These are phyloP conservation scores for Candida vartiovaarae DNA, from an alignment of 805 yeast genomes.

Conservation along the genomic window DNA sequence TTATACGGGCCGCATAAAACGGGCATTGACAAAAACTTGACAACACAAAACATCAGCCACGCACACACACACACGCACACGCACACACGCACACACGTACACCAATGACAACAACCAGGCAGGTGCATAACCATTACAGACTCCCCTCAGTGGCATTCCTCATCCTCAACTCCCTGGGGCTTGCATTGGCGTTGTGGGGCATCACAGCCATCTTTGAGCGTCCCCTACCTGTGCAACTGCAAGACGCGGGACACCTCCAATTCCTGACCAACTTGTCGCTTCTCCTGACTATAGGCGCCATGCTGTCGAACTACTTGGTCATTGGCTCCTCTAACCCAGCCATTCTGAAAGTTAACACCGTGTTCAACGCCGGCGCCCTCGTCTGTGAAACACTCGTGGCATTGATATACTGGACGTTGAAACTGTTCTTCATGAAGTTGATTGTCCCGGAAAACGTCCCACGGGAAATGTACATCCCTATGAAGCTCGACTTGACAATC, in stretches of 20 bases:
- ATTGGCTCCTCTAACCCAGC: slow-evolving; percentile 1
- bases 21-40: too few relatives aligned
- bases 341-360: slow-evolving; percentile 3
- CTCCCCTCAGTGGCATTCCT: neutral
- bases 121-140: neutral
- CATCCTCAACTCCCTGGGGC: neutral
- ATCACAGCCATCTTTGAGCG: neutral
- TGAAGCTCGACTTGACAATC: slow-evolving; percentile 46
- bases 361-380: slow-evolving; percentile 41
- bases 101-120: neutral
- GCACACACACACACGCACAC: neutral
- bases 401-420: slow-evolving; percentile 61
- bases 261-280: slow-evolving; percentile 66
- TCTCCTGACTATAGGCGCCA: slow-evolving; percentile 35
- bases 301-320: slow-evolving; percentile 31
- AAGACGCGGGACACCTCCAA: slow-evolving; percentile 60
- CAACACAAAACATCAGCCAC: neutral
- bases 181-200: neutral
- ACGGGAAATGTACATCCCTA: slow-evolving; percentile 33
- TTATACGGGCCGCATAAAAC: too few relatives aligned
- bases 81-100: too few relatives aligned
- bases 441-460: slow-evolving; percentile 32
- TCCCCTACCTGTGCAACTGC: slow-evolving; percentile 42
- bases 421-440: slow-evolving; percentile 41
- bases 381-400: slow-evolving; percentile 58